A percentile compares a stretch with the other conserved stretches of the same genome.
These are phyloP conservation scores for Mollisiaceae sp. DNA, from an alignment of 2,329 filamentous ascomycete genomes.

Conservation along the genomic window DNA sequence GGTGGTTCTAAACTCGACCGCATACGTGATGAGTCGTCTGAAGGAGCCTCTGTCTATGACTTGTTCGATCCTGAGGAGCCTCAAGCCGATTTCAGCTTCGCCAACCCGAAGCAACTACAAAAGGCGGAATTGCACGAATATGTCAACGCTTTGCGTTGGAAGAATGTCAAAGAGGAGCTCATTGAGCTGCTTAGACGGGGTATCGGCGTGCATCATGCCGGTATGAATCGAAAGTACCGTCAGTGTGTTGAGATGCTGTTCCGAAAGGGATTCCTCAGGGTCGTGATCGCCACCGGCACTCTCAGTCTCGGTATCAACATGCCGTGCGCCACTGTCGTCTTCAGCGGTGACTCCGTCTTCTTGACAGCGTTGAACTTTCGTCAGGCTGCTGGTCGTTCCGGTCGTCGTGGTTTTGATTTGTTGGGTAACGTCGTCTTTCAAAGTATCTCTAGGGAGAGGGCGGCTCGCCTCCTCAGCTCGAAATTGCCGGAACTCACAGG, in stretches of 20 bases:
- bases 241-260: constrained; percentile 77
- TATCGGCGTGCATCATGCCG: constrained; percentile 78
- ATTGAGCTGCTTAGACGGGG: constrained; percentile 68
- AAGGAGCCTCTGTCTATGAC: constrained; percentile 63
- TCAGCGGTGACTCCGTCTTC: constrained; percentile 74
- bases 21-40: constrained; percentile 59
- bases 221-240: constrained; percentile 79
- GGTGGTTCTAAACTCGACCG: constrained; percentile 60
- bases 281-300: constrained; percentile 77
- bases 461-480: constrained; percentile 73
- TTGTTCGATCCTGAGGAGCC: constrained; percentile 71
- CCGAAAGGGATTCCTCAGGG: constrained; percentile 71
- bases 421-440: constrained; percentile 84
- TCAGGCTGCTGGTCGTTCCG: constrained; percentile 77
- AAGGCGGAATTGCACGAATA: constrained; percentile 63
- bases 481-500: constrained; percentile 75
- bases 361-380: constrained; percentile 78
- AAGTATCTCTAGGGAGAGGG: constrained; percentile 63
- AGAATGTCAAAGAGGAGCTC: constrained; percentile 56
- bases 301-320: constrained; percentile 81
- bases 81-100: constrained; percentile 68
- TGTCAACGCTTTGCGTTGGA: constrained; percentile 55
- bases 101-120: constrained; percentile 63
- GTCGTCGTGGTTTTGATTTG: constrained; percentile 79
- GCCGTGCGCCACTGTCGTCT: constrained; percentile 83